Base-by-base conservation (phyloP, 768 basidiomycete species). In the Hortiboletus flavorubellus region DNA sequence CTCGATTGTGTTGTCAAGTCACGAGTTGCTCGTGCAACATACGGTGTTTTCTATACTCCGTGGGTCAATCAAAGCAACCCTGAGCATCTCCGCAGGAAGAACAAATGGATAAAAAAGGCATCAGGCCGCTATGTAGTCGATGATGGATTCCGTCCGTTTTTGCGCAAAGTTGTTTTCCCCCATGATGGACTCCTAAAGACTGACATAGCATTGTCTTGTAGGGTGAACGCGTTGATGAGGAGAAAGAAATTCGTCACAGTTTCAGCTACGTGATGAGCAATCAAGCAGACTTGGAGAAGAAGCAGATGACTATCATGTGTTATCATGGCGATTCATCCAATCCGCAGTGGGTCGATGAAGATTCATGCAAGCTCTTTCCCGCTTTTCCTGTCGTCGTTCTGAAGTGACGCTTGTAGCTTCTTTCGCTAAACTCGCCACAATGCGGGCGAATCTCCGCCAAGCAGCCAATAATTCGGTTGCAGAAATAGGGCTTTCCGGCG, bases 281-380 rank as follows among this genome's bases (percentile, higher is more conserved):
- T 33, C 16, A 23, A 14, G 30, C 18, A 1, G 12, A 16, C 0
- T 56, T 59, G 45, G 16, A 29, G 30, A 10, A 16, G 12, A 26
- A 11, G n/a, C 7, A 21, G 14, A 9, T 30, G 14, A 3, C 15
- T 5, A 40, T 56, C 31, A 1, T 23, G 26, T 50, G 51, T 23
- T 59, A 59, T 46, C 51, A 43, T 1, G 55, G 59, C 3, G 14
- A 18, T 8, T 2, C 39, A 31, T 8, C 51, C 14, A 8, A 43
- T 14, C 59, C 59, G 1, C 30, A 6, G 21, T 59, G 59, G 59
- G 3, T 43, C 1, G 59, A 59, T n/a, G n/a, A 52, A 15, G 58
- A 59, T 33, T 2, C 34, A 56, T 49, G 58, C 18, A 21, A 48
- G 54, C 39, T 26, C 9, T 43, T 30, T 30, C 18, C 37, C 8